These are phyloP conservation scores for Flaveria sonorensis DNA, from an alignment of 129 eudicot species.

Conservation along the genomic window DNA sequence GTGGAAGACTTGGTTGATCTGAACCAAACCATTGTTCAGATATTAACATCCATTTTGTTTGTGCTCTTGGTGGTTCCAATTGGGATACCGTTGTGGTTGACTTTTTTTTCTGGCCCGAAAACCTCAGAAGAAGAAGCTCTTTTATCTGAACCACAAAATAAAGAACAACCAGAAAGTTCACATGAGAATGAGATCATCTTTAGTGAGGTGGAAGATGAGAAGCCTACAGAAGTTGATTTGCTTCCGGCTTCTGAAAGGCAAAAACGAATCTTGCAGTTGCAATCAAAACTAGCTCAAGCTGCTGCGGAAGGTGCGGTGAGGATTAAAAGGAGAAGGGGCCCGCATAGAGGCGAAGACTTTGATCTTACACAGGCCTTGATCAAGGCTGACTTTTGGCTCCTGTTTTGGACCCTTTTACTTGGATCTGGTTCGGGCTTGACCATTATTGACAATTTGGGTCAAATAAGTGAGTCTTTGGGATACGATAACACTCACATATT, in stretches of 20 bases:
- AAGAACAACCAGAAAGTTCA: slow-evolving; percentile 43
- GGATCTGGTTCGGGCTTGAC: slow-evolving; percentile 99
- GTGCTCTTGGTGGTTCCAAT: slow-evolving; percentile 57
- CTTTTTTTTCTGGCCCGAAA: slow-evolving; percentile 43
- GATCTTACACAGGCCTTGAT: slow-evolving; percentile 84
- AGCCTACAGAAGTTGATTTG: slow-evolving; percentile 64
- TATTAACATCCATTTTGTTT: slow-evolving; percentile 63
- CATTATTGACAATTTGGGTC: slow-evolving; percentile 90
- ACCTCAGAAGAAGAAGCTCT: slow-evolving; percentile 59
- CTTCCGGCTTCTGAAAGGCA: slow-evolving; percentile 81
- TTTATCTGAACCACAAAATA: slow-evolving; percentile 49
- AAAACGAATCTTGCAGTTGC: slow-evolving; percentile 77
- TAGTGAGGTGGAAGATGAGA: slow-evolving; percentile 96
- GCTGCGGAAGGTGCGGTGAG: slow-evolving; percentile 99
- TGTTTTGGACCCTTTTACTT: slow-evolving; percentile 74
- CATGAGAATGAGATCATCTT: slow-evolving; percentile 77
- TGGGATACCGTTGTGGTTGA: slow-evolving; percentile 57
- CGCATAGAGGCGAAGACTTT: slow-evolving; percentile 98
- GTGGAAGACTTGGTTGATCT: slow-evolving; percentile 66
- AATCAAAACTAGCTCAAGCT: slow-evolving; percentile 80
- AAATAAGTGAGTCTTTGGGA: slow-evolving; percentile 94
- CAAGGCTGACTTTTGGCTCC: slow-evolving; percentile 95
- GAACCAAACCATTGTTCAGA: slow-evolving; percentile 46
- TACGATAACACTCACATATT: slow-evolving; percentile 81
- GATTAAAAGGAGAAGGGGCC: slow-evolving; percentile 76